Base-by-base conservation (phyloP, 176 grass and related monocot genomes). In the Tillandsia leiboldiana region DNA sequence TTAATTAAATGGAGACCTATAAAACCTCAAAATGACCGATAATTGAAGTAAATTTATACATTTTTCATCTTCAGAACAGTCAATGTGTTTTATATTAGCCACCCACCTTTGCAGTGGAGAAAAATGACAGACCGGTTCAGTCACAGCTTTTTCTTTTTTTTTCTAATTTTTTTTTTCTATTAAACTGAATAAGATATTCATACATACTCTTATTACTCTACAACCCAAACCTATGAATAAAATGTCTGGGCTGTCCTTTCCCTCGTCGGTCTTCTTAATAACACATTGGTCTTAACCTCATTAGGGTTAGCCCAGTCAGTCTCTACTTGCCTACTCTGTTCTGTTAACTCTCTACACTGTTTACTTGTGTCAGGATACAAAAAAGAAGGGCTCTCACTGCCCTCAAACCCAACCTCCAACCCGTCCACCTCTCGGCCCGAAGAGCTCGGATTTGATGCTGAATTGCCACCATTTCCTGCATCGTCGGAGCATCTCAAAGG, bases 211-310 rank as follows among this genome's bases (percentile, higher is more conserved):
- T n/a, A 73, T 58, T 74, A 77, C 63, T 89, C 83, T 84, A 87
- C 84, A 86, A 66, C 33, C 83, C 80, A 86, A 84, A 87, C 75
- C 78, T 80, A 56, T 70, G 74, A 80, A 75, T 72, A 90, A 86
- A 80, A 86, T 77, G 78, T 56, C 71, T 75, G 85, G 66, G 72
- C 12, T n/a, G 48, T 67, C 66, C 70, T 82, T 53, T 85, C 83
- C 49, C 63, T 84, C 57, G 73, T 59, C 0, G 65, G 65, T 53
- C 74, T 68, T 73, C 69, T 78, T 79, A 8, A 67, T 59, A 86
- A 69, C 69, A 77, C 12, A 56, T 20, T 17, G 12, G 64, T 65
- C 73, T 77, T 85, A 24, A 69, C 70, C 54, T 83, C 75, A 72
- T 74, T 71, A 78, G 67, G 67, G 48, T 73, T 68, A 62, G 14